Conservation (phyloP, 2,329 filamentous ascomycete species). For the Penicillium digitatum region DNA sequence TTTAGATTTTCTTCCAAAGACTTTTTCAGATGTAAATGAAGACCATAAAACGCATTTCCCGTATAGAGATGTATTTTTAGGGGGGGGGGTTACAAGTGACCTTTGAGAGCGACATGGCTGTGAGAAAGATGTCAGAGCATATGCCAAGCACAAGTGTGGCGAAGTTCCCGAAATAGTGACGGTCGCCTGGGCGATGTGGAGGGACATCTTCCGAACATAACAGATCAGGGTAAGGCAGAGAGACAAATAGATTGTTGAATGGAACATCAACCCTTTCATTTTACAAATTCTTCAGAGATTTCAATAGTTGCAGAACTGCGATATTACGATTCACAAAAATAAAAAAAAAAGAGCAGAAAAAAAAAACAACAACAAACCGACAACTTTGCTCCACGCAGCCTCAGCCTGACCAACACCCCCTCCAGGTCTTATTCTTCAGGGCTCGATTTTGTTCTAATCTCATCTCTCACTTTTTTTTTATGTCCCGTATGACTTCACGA, state of each 20-base stretch:
- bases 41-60: no score
- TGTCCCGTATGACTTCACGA: conserved; percentile 6
- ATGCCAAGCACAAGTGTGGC: conserved; percentile 17
- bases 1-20: no score
- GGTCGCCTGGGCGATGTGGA: conserved; percentile 23
- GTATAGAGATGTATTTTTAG: no score
- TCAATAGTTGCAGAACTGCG: neutral
- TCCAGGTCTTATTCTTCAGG: neutral
- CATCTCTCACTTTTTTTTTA: neutral
- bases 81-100: no score
- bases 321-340: neutral
- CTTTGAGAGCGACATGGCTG: neutral
- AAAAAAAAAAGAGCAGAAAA: neutral
- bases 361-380: conserved; percentile 3
- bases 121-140: neutral
- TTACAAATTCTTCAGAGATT: neutral
- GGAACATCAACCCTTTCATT: neutral
- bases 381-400: neutral
- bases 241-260: neutral
- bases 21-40: no score
- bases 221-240: neutral
- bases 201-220: neutral
- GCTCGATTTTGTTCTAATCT: neutral
- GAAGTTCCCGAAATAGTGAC: conserved; percentile 23
- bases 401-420: neutral